phyloP scores from a whole-genome alignment of 768 basidiomycete genomes.

The Trametes maxima region DNA sequence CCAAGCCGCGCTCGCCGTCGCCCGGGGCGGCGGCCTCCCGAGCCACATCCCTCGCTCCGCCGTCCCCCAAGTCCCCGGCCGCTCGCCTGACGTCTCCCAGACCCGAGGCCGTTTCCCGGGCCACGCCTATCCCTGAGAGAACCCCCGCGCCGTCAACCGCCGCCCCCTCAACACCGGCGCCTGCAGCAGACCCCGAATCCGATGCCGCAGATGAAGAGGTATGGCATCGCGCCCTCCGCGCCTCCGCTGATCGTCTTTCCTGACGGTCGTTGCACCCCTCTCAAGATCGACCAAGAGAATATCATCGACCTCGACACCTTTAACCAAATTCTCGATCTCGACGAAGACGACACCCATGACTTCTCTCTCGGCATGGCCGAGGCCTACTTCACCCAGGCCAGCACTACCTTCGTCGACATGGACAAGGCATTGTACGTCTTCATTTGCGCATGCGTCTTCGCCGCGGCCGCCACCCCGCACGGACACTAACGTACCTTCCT shows the following conservation, averaged over 20 bases:
- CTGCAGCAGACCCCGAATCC: constrained; percentile 3
- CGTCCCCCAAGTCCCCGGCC: constrained; percentile 12
- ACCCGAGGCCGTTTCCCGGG: constrained; percentile 4
- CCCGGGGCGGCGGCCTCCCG: constrained; percentile 6
- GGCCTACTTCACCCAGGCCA: constrained; percentile 83
- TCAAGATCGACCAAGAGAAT: constrained; percentile 22
- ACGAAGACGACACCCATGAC: constrained; percentile 74
- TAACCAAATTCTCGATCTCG: constrained; percentile 87
- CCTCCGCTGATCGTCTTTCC: background rate
- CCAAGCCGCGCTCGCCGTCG: constrained; percentile 18
- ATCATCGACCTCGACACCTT: constrained; percentile 83
- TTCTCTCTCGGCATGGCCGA: constrained; percentile 80
- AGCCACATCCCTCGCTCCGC: constrained; percentile 16
- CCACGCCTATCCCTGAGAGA: constrained; percentile 4
- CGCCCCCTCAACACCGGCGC: background rate
- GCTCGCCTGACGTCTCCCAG: constrained; percentile 18
- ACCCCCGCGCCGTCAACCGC: background rate
- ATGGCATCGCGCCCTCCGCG: constrained; percentile 4
- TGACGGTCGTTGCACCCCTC: constrained; percentile 13
- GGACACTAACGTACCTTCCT: background rate
- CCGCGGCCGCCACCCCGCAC: background rate
- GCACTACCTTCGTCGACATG: constrained; percentile 76
- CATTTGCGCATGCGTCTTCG: constrained; percentile 13
- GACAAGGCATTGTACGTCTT: constrained; percentile 72
- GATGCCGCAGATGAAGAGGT: constrained; percentile 15